These are phyloP conservation scores for Naganishia kalamii DNA, from an alignment of 768 basidiomycete genomes.

Conservation along the genomic window DNA sequence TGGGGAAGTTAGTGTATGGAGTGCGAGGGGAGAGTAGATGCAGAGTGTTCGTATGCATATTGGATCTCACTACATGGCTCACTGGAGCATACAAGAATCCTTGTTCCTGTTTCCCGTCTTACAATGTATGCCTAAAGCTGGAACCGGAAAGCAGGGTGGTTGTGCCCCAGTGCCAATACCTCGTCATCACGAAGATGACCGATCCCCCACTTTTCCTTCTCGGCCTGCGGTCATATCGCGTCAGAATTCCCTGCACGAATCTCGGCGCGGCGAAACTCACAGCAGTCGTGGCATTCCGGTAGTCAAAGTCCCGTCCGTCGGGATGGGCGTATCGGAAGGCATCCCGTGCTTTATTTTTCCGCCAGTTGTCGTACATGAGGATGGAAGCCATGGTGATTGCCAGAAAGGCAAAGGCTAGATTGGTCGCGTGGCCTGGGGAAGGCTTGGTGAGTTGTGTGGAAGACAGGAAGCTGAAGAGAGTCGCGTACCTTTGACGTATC, in stretches of 20 bases:
- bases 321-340: background rate
- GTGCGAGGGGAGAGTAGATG: slow-evolving; percentile 43
- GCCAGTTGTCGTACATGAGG: background rate
- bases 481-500: too few relatives aligned
- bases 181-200: background rate
- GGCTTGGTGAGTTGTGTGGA: too few relatives aligned
- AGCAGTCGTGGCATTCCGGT: background rate
- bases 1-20: slow-evolving; percentile 45
- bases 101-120: background rate
- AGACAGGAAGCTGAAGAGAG: too few relatives aligned
- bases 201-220: background rate
- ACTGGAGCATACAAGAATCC: background rate
- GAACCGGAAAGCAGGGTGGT: background rate
- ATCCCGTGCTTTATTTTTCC: background rate
- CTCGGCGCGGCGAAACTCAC: too few relatives aligned
- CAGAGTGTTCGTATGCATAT: too few relatives aligned
- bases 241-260: too few relatives aligned
- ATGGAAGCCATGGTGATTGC: background rate
- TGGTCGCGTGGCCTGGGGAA: background rate
- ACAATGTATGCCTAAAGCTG: background rate
- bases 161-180: background rate
- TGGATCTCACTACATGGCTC: too few relatives aligned
- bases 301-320: background rate
- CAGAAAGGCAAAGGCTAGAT: background rate
- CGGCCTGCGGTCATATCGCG: background rate